Percentiles rank a stretch among this genome's conserved stretches.
These are phyloP conservation scores for Coniosporium apollinis DNA, from an alignment of 495 filamentous ascomycete species.

Conservation along the genomic window DNA sequence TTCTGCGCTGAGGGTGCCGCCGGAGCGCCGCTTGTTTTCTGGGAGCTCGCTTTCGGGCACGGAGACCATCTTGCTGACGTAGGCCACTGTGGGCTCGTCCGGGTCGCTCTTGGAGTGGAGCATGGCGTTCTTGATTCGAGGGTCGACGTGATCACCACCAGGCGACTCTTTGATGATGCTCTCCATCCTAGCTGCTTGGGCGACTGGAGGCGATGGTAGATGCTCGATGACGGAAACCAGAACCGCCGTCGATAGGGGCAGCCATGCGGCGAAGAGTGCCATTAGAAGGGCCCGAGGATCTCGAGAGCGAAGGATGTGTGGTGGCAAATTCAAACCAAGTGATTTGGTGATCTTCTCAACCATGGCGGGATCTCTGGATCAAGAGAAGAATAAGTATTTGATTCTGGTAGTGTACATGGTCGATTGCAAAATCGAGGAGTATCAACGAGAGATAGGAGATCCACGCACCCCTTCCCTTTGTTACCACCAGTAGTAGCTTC, in stretches of 20 bases:
- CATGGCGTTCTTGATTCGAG: conserved; percentile 59
- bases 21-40: conserved; percentile 52
- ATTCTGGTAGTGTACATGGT: conserved; percentile 14
- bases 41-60: conserved; percentile 81
- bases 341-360: conserved; percentile 93
- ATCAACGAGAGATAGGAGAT: conserved; percentile 11
- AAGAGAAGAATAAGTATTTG: conserved; percentile 22
- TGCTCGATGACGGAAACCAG: conserved; percentile 88
- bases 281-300: conserved; percentile 73
- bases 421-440: conserved; percentile 8
- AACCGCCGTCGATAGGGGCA: conserved; percentile 83
- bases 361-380: conserved; percentile 52
- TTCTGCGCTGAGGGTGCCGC: conserved; percentile 59
- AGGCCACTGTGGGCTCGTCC: conserved; percentile 72
- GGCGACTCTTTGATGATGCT: conserved; percentile 67
- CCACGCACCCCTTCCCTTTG: conserved; percentile 59
- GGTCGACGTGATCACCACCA: conserved; percentile 50
- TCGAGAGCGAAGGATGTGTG: conserved; percentile 67
- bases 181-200: conserved; percentile 69
- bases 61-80: conserved; percentile 97
- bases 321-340: conserved; percentile 62
- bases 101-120: conserved; percentile 50
- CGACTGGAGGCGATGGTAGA: conserved; percentile 68
- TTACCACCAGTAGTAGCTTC: conserved; percentile 70
- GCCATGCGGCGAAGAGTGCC: conserved; percentile 73